A percentile compares a stretch with the other conserved stretches of the same genome.
Conservation (phyloP, 2,329 filamentous ascomycete species). For the Colletotrichum lindemuthianum region DNA sequence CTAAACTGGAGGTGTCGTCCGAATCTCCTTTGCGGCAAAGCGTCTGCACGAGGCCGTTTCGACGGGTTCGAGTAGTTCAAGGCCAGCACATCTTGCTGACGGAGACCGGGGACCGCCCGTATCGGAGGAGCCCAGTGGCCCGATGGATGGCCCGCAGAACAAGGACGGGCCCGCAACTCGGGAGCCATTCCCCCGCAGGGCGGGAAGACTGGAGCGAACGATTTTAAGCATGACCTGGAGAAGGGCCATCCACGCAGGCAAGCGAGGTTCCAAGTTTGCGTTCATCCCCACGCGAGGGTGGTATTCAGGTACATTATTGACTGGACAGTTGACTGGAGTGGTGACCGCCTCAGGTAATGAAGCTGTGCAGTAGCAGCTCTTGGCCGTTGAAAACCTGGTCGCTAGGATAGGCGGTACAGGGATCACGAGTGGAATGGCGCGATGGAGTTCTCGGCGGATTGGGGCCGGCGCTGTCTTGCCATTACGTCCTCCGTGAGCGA, state of each 20-base stretch:
- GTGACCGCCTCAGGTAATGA: too few relatives aligned
- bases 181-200: constrained; percentile 22
- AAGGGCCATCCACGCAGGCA: not conserved
- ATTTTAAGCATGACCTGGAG: not conserved
- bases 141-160: constrained; percentile 30
- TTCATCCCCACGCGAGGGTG: too few relatives aligned
- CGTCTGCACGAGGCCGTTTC: too few relatives aligned
- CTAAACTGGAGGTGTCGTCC: not conserved
- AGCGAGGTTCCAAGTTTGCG: too few relatives aligned
- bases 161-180: constrained; percentile 28
- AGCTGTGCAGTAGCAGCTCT: not conserved
- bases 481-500: not conserved
- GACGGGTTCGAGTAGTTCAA: too few relatives aligned
- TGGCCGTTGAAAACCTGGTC: not conserved
- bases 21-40: not conserved
- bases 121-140: constrained; percentile 29
- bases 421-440: not conserved
- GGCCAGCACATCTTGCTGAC: not conserved
- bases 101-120: constrained; percentile 1
- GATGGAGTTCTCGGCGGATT: constrained; percentile 21
- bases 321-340: too few relatives aligned
- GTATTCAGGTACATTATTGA: too few relatives aligned
- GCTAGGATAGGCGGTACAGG: not conserved
- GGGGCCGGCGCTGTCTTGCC: too few relatives aligned
- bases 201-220: not conserved